A percentile compares a stretch with the other conserved stretches of the same genome.
phyloP scores from a whole-genome alignment of 352 stramenopile species.

The Pseudoperonospora humuli region DNA sequence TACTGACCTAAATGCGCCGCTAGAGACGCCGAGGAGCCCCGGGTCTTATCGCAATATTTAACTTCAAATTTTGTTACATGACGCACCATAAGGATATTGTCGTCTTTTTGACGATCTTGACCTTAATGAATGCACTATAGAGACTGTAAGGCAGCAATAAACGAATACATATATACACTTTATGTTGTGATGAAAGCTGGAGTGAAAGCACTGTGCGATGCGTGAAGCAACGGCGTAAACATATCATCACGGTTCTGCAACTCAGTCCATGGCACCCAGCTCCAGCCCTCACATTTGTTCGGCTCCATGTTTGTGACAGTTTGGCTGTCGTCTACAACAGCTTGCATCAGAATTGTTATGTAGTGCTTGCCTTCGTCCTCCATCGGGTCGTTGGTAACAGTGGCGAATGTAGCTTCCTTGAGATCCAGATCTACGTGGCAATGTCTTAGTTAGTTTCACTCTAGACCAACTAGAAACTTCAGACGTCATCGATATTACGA shows the following conservation, averaged over 20 bases:
- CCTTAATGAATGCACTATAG: too few species aligned
- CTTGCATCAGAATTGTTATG: slow-evolving; percentile 83
- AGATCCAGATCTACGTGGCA: slow-evolving; percentile 48
- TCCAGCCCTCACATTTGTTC: slow-evolving; percentile 76
- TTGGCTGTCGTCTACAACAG: slow-evolving; percentile 39
- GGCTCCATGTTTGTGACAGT: slow-evolving; percentile 70
- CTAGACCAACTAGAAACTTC: background rate
- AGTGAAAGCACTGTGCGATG: slow-evolving; percentile 52
- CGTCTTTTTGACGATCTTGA: too few species aligned
- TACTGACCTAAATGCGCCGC: too few species aligned
- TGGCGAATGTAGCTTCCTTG: slow-evolving; percentile 41
- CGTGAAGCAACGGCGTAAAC: slow-evolving; percentile 64
- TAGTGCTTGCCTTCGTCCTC: slow-evolving; percentile 78
- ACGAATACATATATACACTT: too few species aligned
- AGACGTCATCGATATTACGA: slow-evolving; percentile 3
- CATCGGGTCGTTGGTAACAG: slow-evolving; percentile 81
- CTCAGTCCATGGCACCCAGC: slow-evolving; percentile 49
- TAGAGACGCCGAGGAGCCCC: too few species aligned
- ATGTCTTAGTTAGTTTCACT: background rate
- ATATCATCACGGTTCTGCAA: slow-evolving; percentile 55
- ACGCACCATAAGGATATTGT: too few species aligned
- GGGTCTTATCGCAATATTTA: too few species aligned
- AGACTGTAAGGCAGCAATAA: too few species aligned
- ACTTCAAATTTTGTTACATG: too few species aligned
- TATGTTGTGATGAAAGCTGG: slow-evolving; percentile 29